Evolutionary conservation across 2,329 filamentous ascomycete species (phyloP).

Genomic region (Cordyceps militaris): DNA sequence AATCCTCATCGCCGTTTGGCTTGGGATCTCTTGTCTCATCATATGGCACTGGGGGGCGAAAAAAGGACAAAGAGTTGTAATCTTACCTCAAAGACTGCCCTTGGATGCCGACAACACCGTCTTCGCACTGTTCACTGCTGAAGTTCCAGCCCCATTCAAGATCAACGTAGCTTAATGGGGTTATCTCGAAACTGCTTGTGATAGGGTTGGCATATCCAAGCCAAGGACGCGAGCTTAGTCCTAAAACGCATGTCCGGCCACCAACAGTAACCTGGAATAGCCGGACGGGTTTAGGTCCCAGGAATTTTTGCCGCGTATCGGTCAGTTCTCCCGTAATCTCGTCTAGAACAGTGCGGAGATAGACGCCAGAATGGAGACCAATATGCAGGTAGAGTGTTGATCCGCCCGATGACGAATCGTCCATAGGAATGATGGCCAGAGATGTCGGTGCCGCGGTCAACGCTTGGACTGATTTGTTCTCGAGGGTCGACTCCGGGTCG

Average conservation of each 20-base stretch:
- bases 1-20: conserved; percentile 47
- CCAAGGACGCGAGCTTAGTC: conserved; percentile 91
- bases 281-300: conserved; percentile 83
- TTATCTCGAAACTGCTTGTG: conserved; percentile 83
- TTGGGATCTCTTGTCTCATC: conserved; percentile 58
- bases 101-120: conserved; percentile 91
- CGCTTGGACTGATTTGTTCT: conserved; percentile 91
- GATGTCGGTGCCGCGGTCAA: conserved; percentile 84
- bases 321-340: conserved; percentile 93
- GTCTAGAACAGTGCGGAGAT: conserved; percentile 88
- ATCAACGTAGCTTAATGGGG: conserved; percentile 78
- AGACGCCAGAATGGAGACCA: conserved; percentile 89
- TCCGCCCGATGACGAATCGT: conserved; percentile 83
- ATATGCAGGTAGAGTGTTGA: conserved; percentile 92
- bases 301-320: conserved; percentile 88
- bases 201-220: conserved; percentile 86
- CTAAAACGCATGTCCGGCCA: conserved; percentile 76
- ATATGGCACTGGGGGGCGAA: conserved; percentile 35
- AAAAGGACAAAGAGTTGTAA: neutral
- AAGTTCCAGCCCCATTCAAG: conserved; percentile 97
- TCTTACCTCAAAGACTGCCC: conserved; percentile 76
- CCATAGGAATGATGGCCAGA: conserved; percentile 89
- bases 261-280: conserved; percentile 88
- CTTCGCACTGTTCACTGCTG: conserved; percentile 85
- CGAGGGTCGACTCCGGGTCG: conserved; percentile 81